These are phyloP conservation scores for Pichia inconspicua DNA, from an alignment of 1,139 yeast genomes.

Conservation along the genomic window DNA sequence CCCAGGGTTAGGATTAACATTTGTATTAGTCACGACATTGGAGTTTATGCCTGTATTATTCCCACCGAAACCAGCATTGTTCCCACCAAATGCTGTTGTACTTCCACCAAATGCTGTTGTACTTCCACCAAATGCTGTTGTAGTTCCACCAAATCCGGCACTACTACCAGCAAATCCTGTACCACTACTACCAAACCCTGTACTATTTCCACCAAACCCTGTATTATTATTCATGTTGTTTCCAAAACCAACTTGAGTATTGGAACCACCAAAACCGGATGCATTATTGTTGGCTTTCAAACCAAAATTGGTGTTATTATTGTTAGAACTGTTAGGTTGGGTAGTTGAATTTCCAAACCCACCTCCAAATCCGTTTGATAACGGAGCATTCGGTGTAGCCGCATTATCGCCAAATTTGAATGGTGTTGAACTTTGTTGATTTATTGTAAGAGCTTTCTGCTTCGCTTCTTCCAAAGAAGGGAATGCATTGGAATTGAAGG, in stretches of 20 bases:
- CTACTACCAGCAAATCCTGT: not conserved
- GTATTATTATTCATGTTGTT: not conserved
- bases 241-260: not conserved
- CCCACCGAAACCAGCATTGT: conserved; percentile 4
- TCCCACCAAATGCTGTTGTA: not conserved
- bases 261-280: not conserved
- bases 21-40: not conserved
- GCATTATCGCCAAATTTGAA: not conserved
- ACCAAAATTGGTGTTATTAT: not conserved
- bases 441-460: not conserved
- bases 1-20: not conserved
- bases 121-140: not conserved
- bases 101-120: not conserved
- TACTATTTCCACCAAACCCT: not conserved
- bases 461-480: conserved; percentile 3
- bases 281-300: not conserved
- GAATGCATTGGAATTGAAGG: conserved; percentile 4
- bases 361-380: not conserved
- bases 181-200: not conserved
- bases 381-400: not conserved
- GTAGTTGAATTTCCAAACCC: not conserved
- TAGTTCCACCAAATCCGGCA: conserved; percentile 6
- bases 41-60: conserved; percentile 1
- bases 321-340: not conserved
- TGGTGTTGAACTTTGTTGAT: not conserved